Evolutionary conservation across 108 stramenopile genomes (phyloP).

Genomic region (Skeletonema grethae): DNA sequence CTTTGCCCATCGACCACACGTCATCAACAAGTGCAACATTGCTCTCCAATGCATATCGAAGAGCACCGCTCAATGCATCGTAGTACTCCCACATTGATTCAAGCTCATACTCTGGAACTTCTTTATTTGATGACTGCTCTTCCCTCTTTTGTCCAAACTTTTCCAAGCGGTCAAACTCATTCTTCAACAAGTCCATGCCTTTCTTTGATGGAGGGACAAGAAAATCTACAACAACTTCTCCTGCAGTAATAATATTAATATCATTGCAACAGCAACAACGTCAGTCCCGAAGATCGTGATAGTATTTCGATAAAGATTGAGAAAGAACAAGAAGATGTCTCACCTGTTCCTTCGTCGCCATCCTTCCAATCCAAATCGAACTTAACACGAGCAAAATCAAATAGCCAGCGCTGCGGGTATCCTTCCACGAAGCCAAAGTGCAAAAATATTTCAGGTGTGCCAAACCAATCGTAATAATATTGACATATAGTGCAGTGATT

Average conservation of each 20-base stretch:
- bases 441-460: conserved; percentile 66
- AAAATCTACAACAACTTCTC: conserved; percentile 32
- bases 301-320: neutral
- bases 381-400: conserved; percentile 41
- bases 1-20: conserved; percentile 25
- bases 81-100: conserved; percentile 31
- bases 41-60: conserved; percentile 18
- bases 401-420: conserved; percentile 76
- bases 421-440: conserved; percentile 85
- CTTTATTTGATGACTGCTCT: neutral
- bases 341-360: conserved; percentile 13
- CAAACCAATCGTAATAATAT: conserved; percentile 34
- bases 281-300: neutral
- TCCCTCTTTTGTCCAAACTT: conserved; percentile 1
- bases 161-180: conserved; percentile 24
- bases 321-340: neutral
- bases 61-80: conserved; percentile 37
- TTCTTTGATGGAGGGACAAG: conserved; percentile 40
- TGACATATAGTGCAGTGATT: conserved; percentile 65
- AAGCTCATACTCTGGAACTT: conserved; percentile 26
- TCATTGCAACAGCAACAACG: no score
- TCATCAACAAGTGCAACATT: conserved; percentile 28
- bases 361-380: conserved; percentile 42
- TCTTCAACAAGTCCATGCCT: conserved; percentile 26
- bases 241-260: neutral